phyloP scores from a whole-genome alignment of 78 protist genomes.

The Trichosphaerium sp. region DNA sequence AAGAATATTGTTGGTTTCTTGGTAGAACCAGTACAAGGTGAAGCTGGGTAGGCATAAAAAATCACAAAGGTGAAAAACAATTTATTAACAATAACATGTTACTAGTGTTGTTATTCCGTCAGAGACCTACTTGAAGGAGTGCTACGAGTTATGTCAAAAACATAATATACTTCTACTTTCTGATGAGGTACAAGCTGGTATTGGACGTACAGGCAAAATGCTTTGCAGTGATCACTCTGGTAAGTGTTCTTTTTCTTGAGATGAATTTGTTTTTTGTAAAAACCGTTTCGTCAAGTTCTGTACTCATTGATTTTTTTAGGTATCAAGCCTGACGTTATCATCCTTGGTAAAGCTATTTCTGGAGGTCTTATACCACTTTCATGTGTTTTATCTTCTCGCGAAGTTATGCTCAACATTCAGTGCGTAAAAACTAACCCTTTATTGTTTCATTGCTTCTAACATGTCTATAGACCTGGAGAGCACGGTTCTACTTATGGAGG shows the following conservation, averaged over 20 bases:
- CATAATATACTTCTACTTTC: constrained; percentile 84
- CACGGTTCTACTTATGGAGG: constrained; percentile 98
- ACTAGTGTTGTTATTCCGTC: too few relatives aligned
- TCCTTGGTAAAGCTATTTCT: constrained; percentile 88
- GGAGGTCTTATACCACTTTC: constrained; percentile 89
- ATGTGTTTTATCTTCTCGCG: constrained; percentile 62
- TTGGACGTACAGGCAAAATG: constrained; percentile 69
- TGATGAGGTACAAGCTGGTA: constrained; percentile 97
- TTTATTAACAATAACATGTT: too few relatives aligned
- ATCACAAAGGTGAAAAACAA: too few relatives aligned
- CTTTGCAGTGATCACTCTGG: constrained; percentile 31
- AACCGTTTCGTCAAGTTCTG: constrained; percentile 1
- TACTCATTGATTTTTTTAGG: too few relatives aligned
- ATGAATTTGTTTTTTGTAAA: constrained; percentile 22
- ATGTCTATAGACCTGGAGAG: constrained; percentile 64
- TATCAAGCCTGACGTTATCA: constrained; percentile 75
- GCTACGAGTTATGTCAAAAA: constrained; percentile 68
- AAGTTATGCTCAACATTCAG: constrained; percentile 62
- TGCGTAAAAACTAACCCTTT: constrained; percentile 6
- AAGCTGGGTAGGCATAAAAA: too few relatives aligned
- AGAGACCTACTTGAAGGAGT: constrained; percentile 71
- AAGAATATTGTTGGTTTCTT: constrained; percentile 60
- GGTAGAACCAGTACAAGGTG: constrained; percentile 97
- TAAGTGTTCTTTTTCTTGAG: background rate
- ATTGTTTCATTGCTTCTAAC: background rate